phyloP scores from a whole-genome alignment of 257 asterid genomes.

The Handroanthus guayacan region DNA sequence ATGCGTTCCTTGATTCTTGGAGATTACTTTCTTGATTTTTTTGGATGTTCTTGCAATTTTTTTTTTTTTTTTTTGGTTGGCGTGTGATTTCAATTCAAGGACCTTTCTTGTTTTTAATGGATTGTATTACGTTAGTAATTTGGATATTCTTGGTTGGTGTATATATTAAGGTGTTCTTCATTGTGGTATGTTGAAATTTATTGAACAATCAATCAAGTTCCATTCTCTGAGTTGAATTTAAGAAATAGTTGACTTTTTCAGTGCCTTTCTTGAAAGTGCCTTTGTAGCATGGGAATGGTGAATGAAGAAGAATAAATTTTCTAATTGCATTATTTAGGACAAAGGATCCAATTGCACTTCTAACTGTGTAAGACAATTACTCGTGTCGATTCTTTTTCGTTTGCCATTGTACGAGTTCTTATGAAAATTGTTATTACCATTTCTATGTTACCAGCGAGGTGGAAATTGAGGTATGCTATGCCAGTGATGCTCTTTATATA shows the following conservation, averaged over 20 bases:
- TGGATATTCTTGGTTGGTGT: no score
- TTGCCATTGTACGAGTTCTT: no score
- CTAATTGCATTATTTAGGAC: not conserved
- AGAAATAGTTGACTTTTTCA: not conserved
- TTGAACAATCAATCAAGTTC: not conserved
- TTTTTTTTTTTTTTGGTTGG: not conserved
- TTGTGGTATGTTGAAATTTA: not conserved
- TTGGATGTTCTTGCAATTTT: not conserved
- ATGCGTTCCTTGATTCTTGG: not conserved
- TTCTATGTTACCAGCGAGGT: no score
- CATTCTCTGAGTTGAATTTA: not conserved
- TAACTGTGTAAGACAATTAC: not conserved
- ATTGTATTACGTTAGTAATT: no score
- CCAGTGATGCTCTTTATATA: no score
- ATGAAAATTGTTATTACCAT: no score
- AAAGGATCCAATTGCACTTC: not conserved
- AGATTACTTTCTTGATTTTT: not conserved
- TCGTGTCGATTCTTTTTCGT: no score
- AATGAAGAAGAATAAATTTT: not conserved
- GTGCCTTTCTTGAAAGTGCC: not conserved
- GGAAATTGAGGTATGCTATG: no score
- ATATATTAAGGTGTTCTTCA: not conserved
- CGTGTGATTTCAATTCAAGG: not conserved
- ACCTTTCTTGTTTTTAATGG: not conserved
- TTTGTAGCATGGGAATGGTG: slow-evolving; percentile 4